A percentile compares a stretch with the other conserved stretches of the same genome.
Evolutionary conservation across 140 eudicot genomes (phyloP).

Genomic region (Ambrosia hybrid): DNA sequence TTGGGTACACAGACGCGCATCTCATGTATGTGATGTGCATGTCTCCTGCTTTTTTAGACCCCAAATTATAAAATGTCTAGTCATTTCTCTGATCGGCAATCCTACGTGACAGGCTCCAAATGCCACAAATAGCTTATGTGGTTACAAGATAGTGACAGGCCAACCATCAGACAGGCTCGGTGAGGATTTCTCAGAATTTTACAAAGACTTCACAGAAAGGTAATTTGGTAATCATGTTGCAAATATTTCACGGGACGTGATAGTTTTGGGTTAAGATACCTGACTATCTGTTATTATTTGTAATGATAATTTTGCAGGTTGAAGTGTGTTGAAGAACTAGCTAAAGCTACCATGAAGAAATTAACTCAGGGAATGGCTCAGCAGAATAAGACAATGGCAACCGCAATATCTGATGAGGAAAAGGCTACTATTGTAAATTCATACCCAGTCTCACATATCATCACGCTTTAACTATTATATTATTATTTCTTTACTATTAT

Average conservation of each 20-base stretch:
- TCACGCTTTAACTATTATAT: conserved; percentile 7
- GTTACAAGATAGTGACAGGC: conserved; percentile 93
- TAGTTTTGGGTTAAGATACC: not conserved
- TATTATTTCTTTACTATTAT: not conserved
- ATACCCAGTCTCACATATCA: not conserved
- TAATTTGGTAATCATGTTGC: conserved; percentile 6
- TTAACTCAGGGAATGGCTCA: conserved; percentile 88
- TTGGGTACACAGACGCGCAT: too few species aligned
- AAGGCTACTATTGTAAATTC: conserved; percentile 70
- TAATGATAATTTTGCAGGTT: conserved; percentile 14
- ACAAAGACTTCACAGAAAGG: conserved; percentile 92
- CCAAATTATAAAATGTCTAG: not conserved
- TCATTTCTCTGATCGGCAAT: conserved; percentile 2
- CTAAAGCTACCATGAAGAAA: conserved; percentile 77
- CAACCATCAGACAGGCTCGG: conserved; percentile 99
- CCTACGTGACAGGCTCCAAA: conserved; percentile 71
- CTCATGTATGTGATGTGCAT: too few species aligned
- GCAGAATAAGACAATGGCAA: conserved; percentile 59
- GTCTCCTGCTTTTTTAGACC: too few species aligned
- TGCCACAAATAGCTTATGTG: conserved; percentile 93
- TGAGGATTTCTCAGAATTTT: conserved; percentile 83
- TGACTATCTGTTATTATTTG: not conserved
- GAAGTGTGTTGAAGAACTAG: conserved; percentile 77
- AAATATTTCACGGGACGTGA: not conserved
- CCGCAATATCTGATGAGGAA: conserved; percentile 75